Evolutionary conservation across 176 grass and related monocot genomes (phyloP).

Genomic region (Musa itinerans): DNA sequence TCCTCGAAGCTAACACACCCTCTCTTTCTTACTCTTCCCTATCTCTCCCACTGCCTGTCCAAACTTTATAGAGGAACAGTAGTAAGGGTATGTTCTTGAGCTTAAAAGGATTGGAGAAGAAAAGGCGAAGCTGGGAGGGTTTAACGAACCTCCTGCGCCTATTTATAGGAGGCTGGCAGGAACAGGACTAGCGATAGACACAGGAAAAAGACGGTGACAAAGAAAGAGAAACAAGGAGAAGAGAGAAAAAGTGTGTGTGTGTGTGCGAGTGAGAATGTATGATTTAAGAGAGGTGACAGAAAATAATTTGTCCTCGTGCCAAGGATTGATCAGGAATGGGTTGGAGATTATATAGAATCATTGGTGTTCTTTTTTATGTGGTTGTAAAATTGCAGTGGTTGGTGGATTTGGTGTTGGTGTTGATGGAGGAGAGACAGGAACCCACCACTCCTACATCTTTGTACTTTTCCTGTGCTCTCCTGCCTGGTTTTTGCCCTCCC

Average conservation of each 20-base stretch:
- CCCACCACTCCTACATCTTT: background rate
- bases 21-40: background rate
- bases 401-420: background rate
- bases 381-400: background rate
- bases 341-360: no score
- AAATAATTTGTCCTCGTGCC: no score
- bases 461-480: background rate
- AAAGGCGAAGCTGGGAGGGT: background rate
- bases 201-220: background rate
- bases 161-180: conserved; percentile 30
- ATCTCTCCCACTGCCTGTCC: background rate
- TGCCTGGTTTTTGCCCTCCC: background rate
- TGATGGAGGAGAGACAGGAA: background rate
- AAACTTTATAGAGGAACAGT: background rate
- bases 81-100: background rate
- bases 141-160: conserved; percentile 14
- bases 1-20: background rate
- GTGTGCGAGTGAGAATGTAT: no score
- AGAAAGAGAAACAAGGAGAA: background rate
- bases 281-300: no score
- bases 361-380: no score
- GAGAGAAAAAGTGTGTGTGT: no score
- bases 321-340: no score
- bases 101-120: background rate
- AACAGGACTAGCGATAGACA: background rate